A percentile compares a stretch with the other conserved stretches of the same genome.
Evolutionary conservation across 2,329 filamentous ascomycete genomes (phyloP).

Genomic region (Penicillium sp.): DNA sequence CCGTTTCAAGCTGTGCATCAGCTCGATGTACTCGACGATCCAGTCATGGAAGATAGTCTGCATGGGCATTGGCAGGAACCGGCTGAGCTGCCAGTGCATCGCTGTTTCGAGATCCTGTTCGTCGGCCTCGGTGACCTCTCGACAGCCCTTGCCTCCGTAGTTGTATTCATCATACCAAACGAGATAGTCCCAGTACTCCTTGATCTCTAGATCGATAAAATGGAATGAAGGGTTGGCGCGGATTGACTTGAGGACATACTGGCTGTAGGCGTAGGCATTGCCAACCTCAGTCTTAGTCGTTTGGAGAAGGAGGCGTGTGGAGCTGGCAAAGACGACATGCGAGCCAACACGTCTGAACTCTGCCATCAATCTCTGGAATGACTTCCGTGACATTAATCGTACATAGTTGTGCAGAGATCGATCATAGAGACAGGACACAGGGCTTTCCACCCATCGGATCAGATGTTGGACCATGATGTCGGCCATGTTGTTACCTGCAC

Average conservation of each 20-base stretch:
- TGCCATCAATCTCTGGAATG: slow-evolving; percentile 90
- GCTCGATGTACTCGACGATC: slow-evolving; percentile 86
- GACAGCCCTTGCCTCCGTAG: slow-evolving; percentile 88
- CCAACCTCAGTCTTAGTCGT: slow-evolving; percentile 94
- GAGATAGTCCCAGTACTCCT: slow-evolving; percentile 98
- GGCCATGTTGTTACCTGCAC: slow-evolving; percentile 81
- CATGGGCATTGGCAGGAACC: slow-evolving; percentile 70
- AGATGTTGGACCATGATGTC: slow-evolving; percentile 96
- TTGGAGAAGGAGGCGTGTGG: slow-evolving; percentile 81
- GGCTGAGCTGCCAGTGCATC: slow-evolving; percentile 97
- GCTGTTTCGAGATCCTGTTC: slow-evolving; percentile 77
- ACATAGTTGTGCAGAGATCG: slow-evolving; percentile 91
- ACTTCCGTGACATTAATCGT: slow-evolving; percentile 96
- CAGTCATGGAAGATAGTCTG: slow-evolving; percentile 83
- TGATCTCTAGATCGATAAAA: slow-evolving; percentile 93
- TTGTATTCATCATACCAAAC: slow-evolving; percentile 99
- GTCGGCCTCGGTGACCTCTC: slow-evolving; percentile 65
- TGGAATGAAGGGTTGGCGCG: slow-evolving; percentile 91
- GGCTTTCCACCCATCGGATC: slow-evolving; percentile 91
- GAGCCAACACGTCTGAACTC: slow-evolving; percentile 93
- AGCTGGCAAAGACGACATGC: slow-evolving; percentile 87
- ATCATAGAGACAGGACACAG: slow-evolving; percentile 90
- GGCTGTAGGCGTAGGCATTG: slow-evolving; percentile 90
- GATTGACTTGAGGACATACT: slow-evolving; percentile 97
- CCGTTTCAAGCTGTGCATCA: slow-evolving; percentile 82